Evolutionary conservation across 305 asterid genomes (phyloP).

Genomic region (Andrographis paniculata): DNA sequence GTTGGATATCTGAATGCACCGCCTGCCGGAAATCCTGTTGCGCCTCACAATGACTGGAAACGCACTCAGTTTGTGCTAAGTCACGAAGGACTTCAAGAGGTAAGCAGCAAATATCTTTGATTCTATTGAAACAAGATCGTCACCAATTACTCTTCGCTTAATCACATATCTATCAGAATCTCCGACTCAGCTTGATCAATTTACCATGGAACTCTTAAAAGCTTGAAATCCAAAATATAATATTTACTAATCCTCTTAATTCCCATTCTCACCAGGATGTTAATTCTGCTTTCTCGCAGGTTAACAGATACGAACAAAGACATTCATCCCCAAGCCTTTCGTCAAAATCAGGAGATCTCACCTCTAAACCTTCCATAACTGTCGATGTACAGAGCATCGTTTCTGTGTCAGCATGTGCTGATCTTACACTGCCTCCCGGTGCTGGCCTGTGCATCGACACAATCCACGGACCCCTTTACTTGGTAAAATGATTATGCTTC

Average conservation of each 20-base stretch:
- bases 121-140: slow-evolving; percentile 1
- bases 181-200: not conserved
- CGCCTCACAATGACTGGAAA: slow-evolving; percentile 95
- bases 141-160: not conserved
- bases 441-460: slow-evolving; percentile 87
- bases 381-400: slow-evolving; percentile 62
- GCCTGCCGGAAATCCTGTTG: slow-evolving; percentile 76
- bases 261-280: too few relatives aligned
- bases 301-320: slow-evolving; percentile 47
- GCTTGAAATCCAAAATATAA: too few relatives aligned
- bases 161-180: not conserved
- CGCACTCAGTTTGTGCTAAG: slow-evolving; percentile 72
- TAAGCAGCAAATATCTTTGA: slow-evolving; percentile 17
- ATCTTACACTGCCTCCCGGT: slow-evolving; percentile 94
- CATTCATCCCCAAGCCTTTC: slow-evolving; percentile 43
- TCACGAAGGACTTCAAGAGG: slow-evolving; percentile 95
- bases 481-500: slow-evolving; percentile 42
- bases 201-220: not conserved
- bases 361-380: slow-evolving; percentile 43
- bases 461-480: slow-evolving; percentile 65
- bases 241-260: too few relatives aligned
- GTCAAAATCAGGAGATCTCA: slow-evolving; percentile 42
- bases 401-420: slow-evolving; percentile 77
- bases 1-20: slow-evolving; percentile 90
- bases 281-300: too few relatives aligned